Evolutionary conservation across 2,329 filamentous ascomycete species (phyloP), one percentile per base, ranked within the genome.

Genomic region (Hymenoscyphus albidus): DNA sequence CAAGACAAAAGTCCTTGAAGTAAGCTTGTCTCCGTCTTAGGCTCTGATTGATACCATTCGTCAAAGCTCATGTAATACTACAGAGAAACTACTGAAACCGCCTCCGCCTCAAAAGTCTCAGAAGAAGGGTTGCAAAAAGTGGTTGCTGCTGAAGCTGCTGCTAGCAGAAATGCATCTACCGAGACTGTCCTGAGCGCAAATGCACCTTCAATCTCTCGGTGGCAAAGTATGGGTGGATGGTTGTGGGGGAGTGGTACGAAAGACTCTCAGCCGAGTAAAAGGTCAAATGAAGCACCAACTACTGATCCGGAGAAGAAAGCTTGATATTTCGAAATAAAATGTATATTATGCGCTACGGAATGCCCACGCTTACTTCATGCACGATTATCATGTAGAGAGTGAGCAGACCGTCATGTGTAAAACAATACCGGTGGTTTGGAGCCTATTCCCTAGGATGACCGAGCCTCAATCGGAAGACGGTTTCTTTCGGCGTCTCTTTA

Each of bases 181-280:
- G 59, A 69, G 35, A 57, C 68, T 39, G 62, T 64, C 13, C 58
- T 72, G 60, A 64, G 67, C 13, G 59, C 67, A 18, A 51, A 64
- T 16, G 44, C 59, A n/a, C 42, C 63, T 31, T n/a, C 66, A 14
- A 67, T 48, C 6, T 70, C 71, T 59, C 71, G 69, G 70, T 72
- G 69, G 70, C 62, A 71, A 5, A 71, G 61, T 16, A 61, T 63
- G 10, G 66, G 57, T 44, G 35, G 68, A 18, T 71, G 68, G 69
- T 56, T 65, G 42, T 66, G 58, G 9, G 54, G 55, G 31, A 40
- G 13, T 14, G 13, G 22, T 32, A 44, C 35, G 18, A 42, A 42
- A 40, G 38, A 39, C 13, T 9, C 6, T 35, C 16, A n/a, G 58
- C 6, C 7, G 13, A 59, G 1, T 42, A 44, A 39, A 6, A 22